Percentiles rank a stretch among this genome's conserved stretches.
Conservation (phyloP, 139 green algal species). For the Chlorella sorokiniana region DNA sequence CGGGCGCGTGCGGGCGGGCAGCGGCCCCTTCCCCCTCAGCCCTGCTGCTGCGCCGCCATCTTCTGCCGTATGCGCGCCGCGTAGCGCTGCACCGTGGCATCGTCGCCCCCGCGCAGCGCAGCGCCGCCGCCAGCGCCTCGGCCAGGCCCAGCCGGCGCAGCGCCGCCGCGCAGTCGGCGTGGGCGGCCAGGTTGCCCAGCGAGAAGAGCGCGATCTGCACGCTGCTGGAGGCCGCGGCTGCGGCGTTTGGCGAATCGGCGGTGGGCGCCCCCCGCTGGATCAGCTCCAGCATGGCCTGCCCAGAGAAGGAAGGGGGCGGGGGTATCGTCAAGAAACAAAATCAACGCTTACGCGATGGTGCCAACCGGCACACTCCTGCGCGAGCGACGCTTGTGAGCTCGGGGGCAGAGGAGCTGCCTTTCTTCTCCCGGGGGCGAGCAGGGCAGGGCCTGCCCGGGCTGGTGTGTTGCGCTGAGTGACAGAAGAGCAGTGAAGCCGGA, state of each 20-base stretch:
- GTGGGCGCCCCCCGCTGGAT: slow-evolving; percentile 32
- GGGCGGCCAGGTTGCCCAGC: slow-evolving; percentile 71
- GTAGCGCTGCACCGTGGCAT: slow-evolving; percentile 69
- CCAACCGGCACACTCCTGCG: neutral
- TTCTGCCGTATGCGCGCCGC: slow-evolving; percentile 61
- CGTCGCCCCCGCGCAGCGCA: slow-evolving; percentile 19
- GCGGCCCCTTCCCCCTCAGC: no score
- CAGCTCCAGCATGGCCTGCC: slow-evolving; percentile 61
- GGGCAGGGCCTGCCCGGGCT: no score
- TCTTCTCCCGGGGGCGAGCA: no score
- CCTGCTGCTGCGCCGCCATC: slow-evolving; percentile 4
- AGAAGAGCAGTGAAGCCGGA: no score
- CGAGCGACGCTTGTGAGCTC: neutral
- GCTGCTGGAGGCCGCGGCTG: slow-evolving; percentile 37
- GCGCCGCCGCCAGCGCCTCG: slow-evolving; percentile 50
- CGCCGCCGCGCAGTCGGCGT: slow-evolving; percentile 62
- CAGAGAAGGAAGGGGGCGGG: neutral
- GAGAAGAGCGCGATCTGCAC: slow-evolving; percentile 93
- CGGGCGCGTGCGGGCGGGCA: no score
- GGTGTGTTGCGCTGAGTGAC: no score
- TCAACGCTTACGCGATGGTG: neutral
- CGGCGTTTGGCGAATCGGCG: slow-evolving; percentile 7
- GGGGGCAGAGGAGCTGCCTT: no score
- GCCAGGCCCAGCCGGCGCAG: slow-evolving; percentile 54
- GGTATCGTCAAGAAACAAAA: neutral